phyloP scores from a whole-genome alignment of 805 yeast genomes.

The Candida parachauliodes region DNA sequence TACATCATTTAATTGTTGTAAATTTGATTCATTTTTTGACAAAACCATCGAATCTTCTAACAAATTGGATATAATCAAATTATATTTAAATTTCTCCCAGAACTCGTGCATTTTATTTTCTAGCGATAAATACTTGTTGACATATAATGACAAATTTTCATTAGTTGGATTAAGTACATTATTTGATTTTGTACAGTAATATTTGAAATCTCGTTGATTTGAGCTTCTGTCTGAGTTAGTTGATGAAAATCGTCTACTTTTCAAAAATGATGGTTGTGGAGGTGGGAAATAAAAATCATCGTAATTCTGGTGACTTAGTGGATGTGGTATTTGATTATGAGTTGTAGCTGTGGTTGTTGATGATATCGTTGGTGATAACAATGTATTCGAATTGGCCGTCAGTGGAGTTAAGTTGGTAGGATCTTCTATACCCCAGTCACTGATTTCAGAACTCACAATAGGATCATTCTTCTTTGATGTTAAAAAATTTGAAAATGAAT shows the following conservation, averaged over 20 bases:
- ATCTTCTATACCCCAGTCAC: constrained; percentile 37
- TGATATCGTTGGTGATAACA: not conserved
- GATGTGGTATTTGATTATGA: not conserved
- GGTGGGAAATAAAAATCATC: constrained; percentile 4
- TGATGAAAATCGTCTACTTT: not conserved
- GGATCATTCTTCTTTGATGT: not conserved
- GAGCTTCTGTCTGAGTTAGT: not conserved
- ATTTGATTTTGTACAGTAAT: not conserved
- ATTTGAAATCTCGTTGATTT: constrained; percentile 1
- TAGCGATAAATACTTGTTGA: constrained; percentile 25
- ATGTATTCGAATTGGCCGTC: not conserved
- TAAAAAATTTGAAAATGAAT: not conserved
- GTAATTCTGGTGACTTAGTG: not conserved
- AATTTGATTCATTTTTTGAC: constrained; percentile 39
- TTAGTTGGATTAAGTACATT: constrained; percentile 11
- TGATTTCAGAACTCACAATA: constrained; percentile 1
- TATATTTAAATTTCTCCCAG: constrained; percentile 42
- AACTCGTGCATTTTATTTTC: constrained; percentile 18
- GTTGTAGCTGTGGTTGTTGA: constrained; percentile 4
- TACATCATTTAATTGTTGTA: constrained; percentile 7
- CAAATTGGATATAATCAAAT: constrained; percentile 33
- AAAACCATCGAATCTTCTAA: constrained; percentile 39
- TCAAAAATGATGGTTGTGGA: constrained; percentile 2
- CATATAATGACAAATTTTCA: constrained; percentile 16
- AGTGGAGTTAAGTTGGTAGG: constrained; percentile 3